Evolutionary conservation across 2,329 filamentous ascomycete genomes (phyloP), one percentile per base, ranked within the genome.

Genomic region (Conoideocrella luteorostrata): DNA sequence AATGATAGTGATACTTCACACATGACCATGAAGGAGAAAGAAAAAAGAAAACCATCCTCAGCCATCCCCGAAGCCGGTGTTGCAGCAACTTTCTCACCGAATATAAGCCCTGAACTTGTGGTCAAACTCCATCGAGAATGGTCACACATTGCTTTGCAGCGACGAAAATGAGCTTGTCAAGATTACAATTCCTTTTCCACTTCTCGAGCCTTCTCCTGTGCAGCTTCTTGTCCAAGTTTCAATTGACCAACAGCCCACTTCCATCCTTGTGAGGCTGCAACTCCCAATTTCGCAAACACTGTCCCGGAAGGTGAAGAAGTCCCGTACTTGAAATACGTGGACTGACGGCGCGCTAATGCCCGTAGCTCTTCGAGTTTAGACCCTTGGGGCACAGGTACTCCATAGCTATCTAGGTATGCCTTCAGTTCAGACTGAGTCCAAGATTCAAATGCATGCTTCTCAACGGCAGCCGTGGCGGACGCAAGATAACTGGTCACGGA

Each of bases 371-470:
- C 84, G 44, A 80, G 54, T 45, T 70, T 83, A 15, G 80, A 81
- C 5, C 82, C 82, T 60, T 88, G 83, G 34, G 82, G 83, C 32
- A 77, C 71, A 4, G 71, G 64, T 32, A 91, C 69, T 29, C 87
- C 87, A 51, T 88, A 91, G 49, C 80, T 84, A 59, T 91, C 86
- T 6, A 91, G 76, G 57, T 90, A 91, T 1, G 77, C 69, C 71
- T 91, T 90, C 49, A 93, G 70, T 21, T 91, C 84, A 36, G 75
- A 76, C 55, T 80, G 75, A 44, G 74, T 84, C 86, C 86, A 91
- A 1, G 77, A 78, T 41, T 88, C 80, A 50, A 91, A 91, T 1
- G 77, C 70, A 20, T 65, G 71, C 38, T 79, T 70, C 68, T 87
- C 88, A 38, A 73, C 83, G 9, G 75, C 59, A 45, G 75, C 75